A percentile compares a stretch with the other conserved stretches of the same genome.
Evolutionary conservation across 2,329 filamentous ascomycete species (phyloP).

Genomic region (Arthrocladium fulminans): DNA sequence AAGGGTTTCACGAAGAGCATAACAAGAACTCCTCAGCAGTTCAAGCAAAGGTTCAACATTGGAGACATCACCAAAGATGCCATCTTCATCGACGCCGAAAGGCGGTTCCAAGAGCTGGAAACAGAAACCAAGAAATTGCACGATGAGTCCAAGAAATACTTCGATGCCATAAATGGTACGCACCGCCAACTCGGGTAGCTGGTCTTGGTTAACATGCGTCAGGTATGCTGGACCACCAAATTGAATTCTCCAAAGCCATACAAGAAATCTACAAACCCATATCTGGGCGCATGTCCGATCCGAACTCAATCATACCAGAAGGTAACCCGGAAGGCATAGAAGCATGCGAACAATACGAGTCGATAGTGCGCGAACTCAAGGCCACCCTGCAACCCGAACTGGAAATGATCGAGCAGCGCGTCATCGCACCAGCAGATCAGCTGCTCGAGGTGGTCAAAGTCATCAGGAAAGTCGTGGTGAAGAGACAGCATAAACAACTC

Average conservation of each 20-base stretch:
- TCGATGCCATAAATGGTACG: conserved; percentile 82
- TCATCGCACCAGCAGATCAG: conserved; percentile 88
- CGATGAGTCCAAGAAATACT: conserved; percentile 95
- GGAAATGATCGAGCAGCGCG: conserved; percentile 90
- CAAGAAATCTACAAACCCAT: conserved; percentile 97
- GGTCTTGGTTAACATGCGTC: conserved; percentile 10
- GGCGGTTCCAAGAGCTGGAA: conserved; percentile 88
- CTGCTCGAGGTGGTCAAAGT: conserved; percentile 90
- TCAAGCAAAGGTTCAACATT: conserved; percentile 89
- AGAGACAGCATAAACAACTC: conserved; percentile 94
- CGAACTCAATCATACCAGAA: conserved; percentile 68
- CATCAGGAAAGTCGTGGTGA: conserved; percentile 76
- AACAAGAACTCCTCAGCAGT: conserved; percentile 78
- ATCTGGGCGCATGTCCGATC: conserved; percentile 89
- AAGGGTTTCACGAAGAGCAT: conserved; percentile 91
- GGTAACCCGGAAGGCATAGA: conserved; percentile 88
- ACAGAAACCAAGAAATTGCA: conserved; percentile 93
- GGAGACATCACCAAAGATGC: conserved; percentile 92
- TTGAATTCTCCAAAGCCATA: conserved; percentile 94
- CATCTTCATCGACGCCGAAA: conserved; percentile 88
- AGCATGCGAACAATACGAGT: conserved; percentile 94
- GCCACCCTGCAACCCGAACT: conserved; percentile 82
- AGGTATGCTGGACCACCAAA: conserved; percentile 93
- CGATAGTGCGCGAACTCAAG: conserved; percentile 80
- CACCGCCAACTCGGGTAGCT: conserved; percentile 7